Conservation (phyloP, 2,329 filamentous ascomycete genomes). For the Amauroascus verrucosus region DNA sequence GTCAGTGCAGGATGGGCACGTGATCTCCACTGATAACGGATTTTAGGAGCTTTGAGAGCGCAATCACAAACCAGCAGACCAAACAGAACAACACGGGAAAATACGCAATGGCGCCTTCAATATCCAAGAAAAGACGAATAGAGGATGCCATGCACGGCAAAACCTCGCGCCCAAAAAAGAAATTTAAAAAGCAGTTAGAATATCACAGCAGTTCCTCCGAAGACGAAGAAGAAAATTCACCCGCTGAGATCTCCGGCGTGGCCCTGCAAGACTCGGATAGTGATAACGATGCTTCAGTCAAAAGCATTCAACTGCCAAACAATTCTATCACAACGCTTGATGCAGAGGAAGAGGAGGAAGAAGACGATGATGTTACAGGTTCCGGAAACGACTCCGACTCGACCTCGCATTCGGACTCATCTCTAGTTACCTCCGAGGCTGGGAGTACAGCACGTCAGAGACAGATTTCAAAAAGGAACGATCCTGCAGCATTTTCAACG, state of each 20-base stretch:
- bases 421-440: constrained; percentile 35
- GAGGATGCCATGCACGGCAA: constrained; percentile 49
- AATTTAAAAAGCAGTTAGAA: constrained; percentile 51
- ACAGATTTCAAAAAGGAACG: constrained; percentile 62
- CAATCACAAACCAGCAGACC: not conserved
- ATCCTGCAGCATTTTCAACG: constrained; percentile 80
- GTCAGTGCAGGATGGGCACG: not conserved
- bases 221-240: constrained; percentile 41
- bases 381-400: constrained; percentile 27
- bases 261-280: constrained; percentile 14
- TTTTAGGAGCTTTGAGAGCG: not conserved
- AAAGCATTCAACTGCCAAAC: constrained; percentile 14
- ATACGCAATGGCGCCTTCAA: constrained; percentile 31
- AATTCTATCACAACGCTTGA: constrained; percentile 25
- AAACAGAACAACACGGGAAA: not conserved
- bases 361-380: constrained; percentile 28
- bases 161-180: constrained; percentile 44
- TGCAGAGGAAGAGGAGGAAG: constrained; percentile 16
- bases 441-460: constrained; percentile 25
- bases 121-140: constrained; percentile 47
- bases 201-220: constrained; percentile 56
- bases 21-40: not conserved
- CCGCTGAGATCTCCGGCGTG: constrained; percentile 17
- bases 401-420: constrained; percentile 28
- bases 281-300: constrained; percentile 17